phyloP scores from a whole-genome alignment of 805 yeast species.

The Myxozyma nipponensis region DNA sequence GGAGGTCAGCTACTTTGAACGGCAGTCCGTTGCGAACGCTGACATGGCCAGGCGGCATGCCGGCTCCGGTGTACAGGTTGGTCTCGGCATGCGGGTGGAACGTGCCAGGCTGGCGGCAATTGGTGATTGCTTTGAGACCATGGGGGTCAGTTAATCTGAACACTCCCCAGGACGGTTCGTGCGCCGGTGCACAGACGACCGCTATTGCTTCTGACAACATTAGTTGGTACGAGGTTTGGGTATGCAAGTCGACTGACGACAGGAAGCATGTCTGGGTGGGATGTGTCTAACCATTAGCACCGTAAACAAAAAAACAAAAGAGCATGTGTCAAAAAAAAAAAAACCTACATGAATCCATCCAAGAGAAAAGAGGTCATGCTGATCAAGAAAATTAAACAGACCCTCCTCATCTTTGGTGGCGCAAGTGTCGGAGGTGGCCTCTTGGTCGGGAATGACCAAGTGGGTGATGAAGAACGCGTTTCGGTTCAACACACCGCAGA shows the following conservation, averaged over 20 bases:
- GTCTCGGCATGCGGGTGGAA: constrained; percentile 62
- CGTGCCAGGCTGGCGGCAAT: constrained; percentile 46
- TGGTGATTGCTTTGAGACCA: constrained; percentile 53
- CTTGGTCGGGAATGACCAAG: constrained; percentile 59
- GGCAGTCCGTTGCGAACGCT: constrained; percentile 45
- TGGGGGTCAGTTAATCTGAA: constrained; percentile 65
- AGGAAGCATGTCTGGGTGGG: constrained; percentile 70
- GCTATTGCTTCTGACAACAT: constrained; percentile 70
- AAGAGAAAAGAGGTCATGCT: constrained; percentile 54
- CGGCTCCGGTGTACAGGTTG: constrained; percentile 49
- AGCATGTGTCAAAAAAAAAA: no score
- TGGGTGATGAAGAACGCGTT: constrained; percentile 63
- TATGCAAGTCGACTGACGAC: constrained; percentile 63
- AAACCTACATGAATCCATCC: constrained; percentile 58
- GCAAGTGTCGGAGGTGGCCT: constrained; percentile 60
- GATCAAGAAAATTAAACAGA: constrained; percentile 53
- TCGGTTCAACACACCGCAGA: constrained; percentile 57
- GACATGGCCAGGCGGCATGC: constrained; percentile 49
- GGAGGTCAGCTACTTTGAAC: constrained; percentile 48
- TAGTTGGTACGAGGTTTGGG: constrained; percentile 63
- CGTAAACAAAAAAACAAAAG: neutral
- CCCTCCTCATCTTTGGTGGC: constrained; percentile 57
- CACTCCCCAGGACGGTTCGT: constrained; percentile 49
- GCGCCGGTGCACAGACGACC: constrained; percentile 57
- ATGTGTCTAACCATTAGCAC: constrained; percentile 43